phyloP scores from a whole-genome alignment of 352 stramenopile species.

The Phytophthora meadii region DNA sequence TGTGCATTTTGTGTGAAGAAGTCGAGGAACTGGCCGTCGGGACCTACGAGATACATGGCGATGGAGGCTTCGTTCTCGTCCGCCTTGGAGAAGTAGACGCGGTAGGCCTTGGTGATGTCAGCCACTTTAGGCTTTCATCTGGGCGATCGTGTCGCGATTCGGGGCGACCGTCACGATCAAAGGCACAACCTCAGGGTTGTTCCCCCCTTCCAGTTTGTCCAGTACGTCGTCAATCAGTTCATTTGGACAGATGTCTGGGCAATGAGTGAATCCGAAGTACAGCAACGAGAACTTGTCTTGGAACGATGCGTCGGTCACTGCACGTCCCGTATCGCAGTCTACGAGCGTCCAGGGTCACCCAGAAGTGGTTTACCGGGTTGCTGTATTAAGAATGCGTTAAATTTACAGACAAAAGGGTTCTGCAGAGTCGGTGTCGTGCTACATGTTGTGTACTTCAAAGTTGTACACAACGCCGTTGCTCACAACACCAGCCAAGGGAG shows the following conservation, averaged over 20 bases:
- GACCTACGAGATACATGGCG: conserved; percentile 98
- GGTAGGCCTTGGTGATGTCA: conserved; percentile 97
- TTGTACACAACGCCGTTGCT: conserved; percentile 79
- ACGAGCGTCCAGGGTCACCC: conserved; percentile 92
- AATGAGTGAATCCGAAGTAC: conserved; percentile 99
- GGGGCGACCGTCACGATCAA: conserved; percentile 99
- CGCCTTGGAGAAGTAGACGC: conserved; percentile 98
- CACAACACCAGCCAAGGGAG: conserved; percentile 49
- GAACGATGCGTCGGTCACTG: conserved; percentile 91
- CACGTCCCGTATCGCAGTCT: conserved; percentile 79
- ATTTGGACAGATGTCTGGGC: conserved; percentile 98
- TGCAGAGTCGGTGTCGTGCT: conserved; percentile 80
- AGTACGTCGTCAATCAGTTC: conserved; percentile 97
- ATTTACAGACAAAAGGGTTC: neutral
- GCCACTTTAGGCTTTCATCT: conserved; percentile 97
- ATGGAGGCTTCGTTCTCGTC: conserved; percentile 96
- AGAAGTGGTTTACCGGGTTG: conserved; percentile 89
- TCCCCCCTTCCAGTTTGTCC: conserved; percentile 83
- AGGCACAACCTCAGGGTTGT: conserved; percentile 68
- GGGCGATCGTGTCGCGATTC: conserved; percentile 95
- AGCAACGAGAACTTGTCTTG: conserved; percentile 95
- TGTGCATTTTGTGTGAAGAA: conserved; percentile 98
- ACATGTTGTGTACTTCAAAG: conserved; percentile 58
- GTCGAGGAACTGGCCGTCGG: conserved; percentile 97
- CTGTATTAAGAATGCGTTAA: conserved; percentile 24